Conservation (phyloP, 306 rosid species). For the Rosa persica region DNA sequence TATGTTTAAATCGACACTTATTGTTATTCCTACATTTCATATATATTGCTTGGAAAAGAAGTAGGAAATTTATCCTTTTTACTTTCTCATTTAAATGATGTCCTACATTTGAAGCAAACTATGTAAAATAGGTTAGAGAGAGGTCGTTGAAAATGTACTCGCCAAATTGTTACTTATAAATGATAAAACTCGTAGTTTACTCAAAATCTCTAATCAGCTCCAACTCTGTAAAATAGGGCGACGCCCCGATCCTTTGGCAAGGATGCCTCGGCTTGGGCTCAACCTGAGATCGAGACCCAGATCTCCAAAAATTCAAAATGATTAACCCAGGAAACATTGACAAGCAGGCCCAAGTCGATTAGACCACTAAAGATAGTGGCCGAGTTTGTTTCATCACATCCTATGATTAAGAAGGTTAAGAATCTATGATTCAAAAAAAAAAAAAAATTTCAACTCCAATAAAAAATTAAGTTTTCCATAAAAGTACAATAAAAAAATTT, state of each 20-base stretch:
- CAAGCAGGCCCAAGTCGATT: background rate
- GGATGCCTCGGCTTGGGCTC: background rate
- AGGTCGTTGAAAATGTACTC: background rate
- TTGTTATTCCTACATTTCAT: background rate
- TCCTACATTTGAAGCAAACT: background rate
- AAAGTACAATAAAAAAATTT: no score
- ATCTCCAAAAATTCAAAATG: background rate
- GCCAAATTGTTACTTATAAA: background rate
- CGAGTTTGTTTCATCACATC: no score
- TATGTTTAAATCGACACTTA: no score
- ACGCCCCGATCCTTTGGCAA: background rate
- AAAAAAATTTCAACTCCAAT: no score
- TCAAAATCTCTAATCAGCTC: no score
- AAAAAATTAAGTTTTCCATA: no score
- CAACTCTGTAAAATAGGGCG: no score
- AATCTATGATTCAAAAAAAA: no score
- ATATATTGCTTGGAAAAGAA: background rate
- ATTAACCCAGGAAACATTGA: background rate
- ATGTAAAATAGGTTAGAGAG: background rate
- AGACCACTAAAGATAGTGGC: background rate
- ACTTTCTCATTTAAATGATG: background rate
- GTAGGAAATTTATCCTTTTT: background rate
- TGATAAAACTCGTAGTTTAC: background rate
- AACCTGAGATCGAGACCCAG: background rate
- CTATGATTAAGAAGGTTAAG: no score